Base-by-base conservation (phyloP, 345 rosid genomes). In the Gossypium ekmanianum region DNA sequence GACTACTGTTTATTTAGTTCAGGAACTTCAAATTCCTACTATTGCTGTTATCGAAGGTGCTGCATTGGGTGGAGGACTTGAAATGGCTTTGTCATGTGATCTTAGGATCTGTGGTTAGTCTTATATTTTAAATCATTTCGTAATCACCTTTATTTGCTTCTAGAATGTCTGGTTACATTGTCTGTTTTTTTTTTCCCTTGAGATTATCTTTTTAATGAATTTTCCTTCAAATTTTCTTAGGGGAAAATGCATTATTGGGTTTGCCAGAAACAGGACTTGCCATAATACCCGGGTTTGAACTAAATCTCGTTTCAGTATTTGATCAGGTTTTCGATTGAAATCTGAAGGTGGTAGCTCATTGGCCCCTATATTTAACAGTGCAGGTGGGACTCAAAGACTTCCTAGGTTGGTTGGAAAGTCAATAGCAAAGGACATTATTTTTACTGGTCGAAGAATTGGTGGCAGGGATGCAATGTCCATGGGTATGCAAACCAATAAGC, bases 221-320 rank as follows among this genome's bases (percentile, higher is more conserved):
- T 47, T 48, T 45, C 2, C 29, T 67, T 2, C 56, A 48, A n/a
- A 44, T 61, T 75, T 44, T 58, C 78, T 61, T 83, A 94, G 98
- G 94, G 50, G 94, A 90, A 77, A 82, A 86, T 79, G 98, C 99
- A 64, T 77, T 83, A 34, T 80, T 94, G 81, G 90, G 94, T 68
- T 87, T 94, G 88, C 98, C 97, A 29, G 99, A 94, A 88, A 94
- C 98, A 63, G 99, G 96, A 81, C 97, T 94, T 17, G 99, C 97
- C 76, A 89, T 92, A 80, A 91, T 91, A 77, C 99, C 99, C 14
- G 98, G 97, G 97, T 94, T 82, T 61, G 74, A 65, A 1, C 51
- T 34, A 55, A 55, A n/a, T 26, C 47, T 45, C 68, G 27, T 68
- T 50, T 63, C 62, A 17, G 27, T 2, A 44, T 58, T 51, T 29